These are phyloP conservation scores for Boletus bicolor DNA, from an alignment of 768 basidiomycete species.

Conservation along the genomic window DNA sequence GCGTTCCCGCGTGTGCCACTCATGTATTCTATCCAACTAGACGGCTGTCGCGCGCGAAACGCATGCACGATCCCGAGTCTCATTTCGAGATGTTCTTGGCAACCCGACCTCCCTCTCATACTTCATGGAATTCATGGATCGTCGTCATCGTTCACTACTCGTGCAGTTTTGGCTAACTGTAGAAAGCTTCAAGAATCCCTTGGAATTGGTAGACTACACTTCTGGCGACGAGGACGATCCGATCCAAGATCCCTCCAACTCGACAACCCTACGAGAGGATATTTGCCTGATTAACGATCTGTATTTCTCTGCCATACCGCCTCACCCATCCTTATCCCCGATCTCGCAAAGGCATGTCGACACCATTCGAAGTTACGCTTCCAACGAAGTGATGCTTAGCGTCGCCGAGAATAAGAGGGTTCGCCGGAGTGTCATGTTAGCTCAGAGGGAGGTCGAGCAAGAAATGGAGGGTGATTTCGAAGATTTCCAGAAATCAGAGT, in stretches of 20 bases:
- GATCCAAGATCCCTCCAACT: constrained; percentile 53
- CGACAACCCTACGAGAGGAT: constrained; percentile 75
- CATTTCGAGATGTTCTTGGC: constrained; percentile 75
- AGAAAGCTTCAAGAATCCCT: constrained; percentile 95
- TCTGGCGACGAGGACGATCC: constrained; percentile 61
- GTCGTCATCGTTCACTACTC: constrained; percentile 74
- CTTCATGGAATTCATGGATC: constrained; percentile 98
- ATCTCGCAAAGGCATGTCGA: constrained; percentile 72
- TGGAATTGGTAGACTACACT: constrained; percentile 72
- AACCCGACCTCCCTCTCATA: constrained; percentile 91
- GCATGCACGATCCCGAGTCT: constrained; percentile 45
- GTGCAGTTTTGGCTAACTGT: constrained; percentile 98
- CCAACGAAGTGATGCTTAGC: constrained; percentile 44
- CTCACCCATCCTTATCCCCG: constrained; percentile 55
- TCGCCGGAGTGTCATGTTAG: constrained; percentile 74
- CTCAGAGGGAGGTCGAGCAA: constrained; percentile 82
- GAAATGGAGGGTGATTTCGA: constrained; percentile 93
- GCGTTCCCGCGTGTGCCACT: background rate
- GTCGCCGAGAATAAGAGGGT: constrained; percentile 48
- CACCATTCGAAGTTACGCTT: constrained; percentile 64
- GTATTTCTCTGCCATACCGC: constrained; percentile 68
- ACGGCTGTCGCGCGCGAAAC: constrained; percentile 43
- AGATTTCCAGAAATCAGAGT: constrained; percentile 81
- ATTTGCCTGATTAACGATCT: constrained; percentile 85
- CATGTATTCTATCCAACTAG: constrained; percentile 24